A percentile compares a stretch with the other conserved stretches of the same genome.
These are phyloP conservation scores for Globisporangium lucens DNA, from an alignment of 352 stramenopile species.

Conservation along the genomic window DNA sequence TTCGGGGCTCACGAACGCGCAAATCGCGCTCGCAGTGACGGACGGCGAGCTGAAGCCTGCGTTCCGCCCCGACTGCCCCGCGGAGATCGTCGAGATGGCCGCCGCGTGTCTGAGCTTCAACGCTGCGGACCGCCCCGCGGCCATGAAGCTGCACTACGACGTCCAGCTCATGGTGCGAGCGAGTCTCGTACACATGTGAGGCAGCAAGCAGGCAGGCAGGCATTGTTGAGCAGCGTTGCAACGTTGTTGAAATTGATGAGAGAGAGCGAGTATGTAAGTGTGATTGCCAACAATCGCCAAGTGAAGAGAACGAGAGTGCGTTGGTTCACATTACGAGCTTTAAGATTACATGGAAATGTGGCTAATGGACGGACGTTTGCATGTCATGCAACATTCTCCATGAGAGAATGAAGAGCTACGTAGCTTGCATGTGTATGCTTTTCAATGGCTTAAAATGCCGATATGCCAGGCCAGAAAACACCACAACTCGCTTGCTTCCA, in stretches of 20 bases:
- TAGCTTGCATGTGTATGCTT: too few species aligned
- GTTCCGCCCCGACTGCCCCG: constrained; percentile 47
- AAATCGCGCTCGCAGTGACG: constrained; percentile 49
- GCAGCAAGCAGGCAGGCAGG: not conserved
- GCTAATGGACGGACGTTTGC: not conserved
- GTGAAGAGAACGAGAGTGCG: not conserved
- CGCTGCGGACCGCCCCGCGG: constrained; percentile 43
- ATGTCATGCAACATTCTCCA: not conserved
- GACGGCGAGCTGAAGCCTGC: constrained; percentile 39
- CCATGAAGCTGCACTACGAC: constrained; percentile 64
- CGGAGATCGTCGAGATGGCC: constrained; percentile 40
- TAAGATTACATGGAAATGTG: too few species aligned
- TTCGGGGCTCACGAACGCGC: constrained; percentile 11
- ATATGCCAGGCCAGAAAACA: not conserved
- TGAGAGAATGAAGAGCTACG: not conserved
- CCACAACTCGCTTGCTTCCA: not conserved
- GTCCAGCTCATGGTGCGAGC: constrained; percentile 22
- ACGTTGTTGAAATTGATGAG: not conserved
- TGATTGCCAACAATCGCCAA: not conserved
- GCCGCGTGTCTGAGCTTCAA: constrained; percentile 44
- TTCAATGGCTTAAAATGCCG: too few species aligned
- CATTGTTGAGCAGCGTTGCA: not conserved
- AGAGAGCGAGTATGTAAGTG: not conserved
- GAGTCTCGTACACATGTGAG: constrained; percentile 6
- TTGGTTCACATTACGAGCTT: too few species aligned